Percentiles rank a stretch among this genome's conserved stretches.
Conservation (phyloP, 768 basidiomycete genomes). For the Cystofilobasidium bisporidii region DNA sequence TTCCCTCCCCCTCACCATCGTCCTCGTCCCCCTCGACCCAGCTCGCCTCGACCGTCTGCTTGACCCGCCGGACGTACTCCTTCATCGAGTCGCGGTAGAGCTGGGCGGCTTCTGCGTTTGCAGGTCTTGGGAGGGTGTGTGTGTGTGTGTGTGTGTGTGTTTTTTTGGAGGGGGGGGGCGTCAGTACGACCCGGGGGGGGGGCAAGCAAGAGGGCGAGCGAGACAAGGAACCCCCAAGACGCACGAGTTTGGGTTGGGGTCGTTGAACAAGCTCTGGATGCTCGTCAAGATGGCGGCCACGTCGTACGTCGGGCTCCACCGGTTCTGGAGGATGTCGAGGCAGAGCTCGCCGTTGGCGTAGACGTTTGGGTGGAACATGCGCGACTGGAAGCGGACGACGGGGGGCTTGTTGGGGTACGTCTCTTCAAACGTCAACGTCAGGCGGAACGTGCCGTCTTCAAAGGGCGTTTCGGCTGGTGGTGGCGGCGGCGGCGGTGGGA, state of each 20-base stretch:
- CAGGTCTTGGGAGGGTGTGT: conserved; percentile 40
- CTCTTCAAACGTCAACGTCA: conserved; percentile 89
- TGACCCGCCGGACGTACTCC: conserved; percentile 87
- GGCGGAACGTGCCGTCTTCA: conserved; percentile 97
- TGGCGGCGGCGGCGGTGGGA: background rate
- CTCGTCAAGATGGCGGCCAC: conserved; percentile 95
- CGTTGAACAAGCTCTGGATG: conserved; percentile 89
- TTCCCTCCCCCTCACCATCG: conserved; percentile 13
- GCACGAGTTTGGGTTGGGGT: conserved; percentile 82
- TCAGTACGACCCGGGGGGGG: too few relatives aligned
- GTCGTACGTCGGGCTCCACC: conserved; percentile 98
- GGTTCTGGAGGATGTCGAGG: conserved; percentile 94
- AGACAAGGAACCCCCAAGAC: conserved; percentile 26
- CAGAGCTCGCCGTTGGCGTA: conserved; percentile 98
- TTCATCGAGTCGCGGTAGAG: conserved; percentile 97
- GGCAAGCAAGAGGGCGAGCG: too few relatives aligned
- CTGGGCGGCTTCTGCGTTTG: conserved; percentile 96
- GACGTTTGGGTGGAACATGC: conserved; percentile 98
- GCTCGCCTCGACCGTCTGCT: conserved; percentile 39
- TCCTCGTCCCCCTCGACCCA: conserved; percentile 26
- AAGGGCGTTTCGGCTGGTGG: conserved; percentile 87
- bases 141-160: too few relatives aligned
- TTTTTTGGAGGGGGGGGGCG: too few relatives aligned
- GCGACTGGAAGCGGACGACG: conserved; percentile 87
- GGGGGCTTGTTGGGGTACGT: conserved; percentile 98